A percentile compares a stretch with the other conserved stretches of the same genome.
These are phyloP conservation scores for Gossypium trilobum DNA, from an alignment of 441 rosid species.

Conservation along the genomic window DNA sequence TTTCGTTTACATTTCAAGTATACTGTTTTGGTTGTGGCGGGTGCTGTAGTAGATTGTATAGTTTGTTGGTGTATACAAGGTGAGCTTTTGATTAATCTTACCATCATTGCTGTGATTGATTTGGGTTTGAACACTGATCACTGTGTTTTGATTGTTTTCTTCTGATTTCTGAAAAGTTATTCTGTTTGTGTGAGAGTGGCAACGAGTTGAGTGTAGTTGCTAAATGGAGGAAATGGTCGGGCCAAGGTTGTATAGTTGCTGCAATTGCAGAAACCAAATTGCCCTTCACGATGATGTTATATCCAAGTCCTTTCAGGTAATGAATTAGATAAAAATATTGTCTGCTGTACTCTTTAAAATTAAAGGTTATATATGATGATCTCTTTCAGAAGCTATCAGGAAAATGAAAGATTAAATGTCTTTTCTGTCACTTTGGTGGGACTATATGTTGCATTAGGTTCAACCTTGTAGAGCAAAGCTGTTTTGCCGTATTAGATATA, in stretches of 20 bases:
- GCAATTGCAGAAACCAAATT: slow-evolving; percentile 58
- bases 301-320: slow-evolving; percentile 61
- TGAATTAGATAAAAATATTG: slow-evolving; percentile 7
- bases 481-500: background rate
- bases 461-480: background rate
- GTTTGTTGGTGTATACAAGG: slow-evolving; percentile 10
- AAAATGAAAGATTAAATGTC: background rate
- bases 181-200: slow-evolving; percentile 8
- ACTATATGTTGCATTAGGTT: background rate
- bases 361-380: background rate
- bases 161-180: background rate
- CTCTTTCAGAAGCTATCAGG: background rate
- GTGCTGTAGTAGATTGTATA: slow-evolving; percentile 13
- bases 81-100: slow-evolving; percentile 10
- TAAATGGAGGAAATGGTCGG: slow-evolving; percentile 45
- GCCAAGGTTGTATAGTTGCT: slow-evolving; percentile 62
- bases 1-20: slow-evolving; percentile 7
- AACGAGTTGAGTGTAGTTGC: slow-evolving; percentile 5
- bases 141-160: slow-evolving; percentile 3
- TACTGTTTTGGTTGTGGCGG: slow-evolving; percentile 13
- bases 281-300: slow-evolving; percentile 65
- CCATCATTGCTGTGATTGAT: background rate
- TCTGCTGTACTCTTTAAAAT: background rate
- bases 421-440: background rate
- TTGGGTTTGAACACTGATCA: background rate